These are phyloP conservation scores for Lactarius sanguifluus DNA, from an alignment of 768 basidiomycete genomes.

Conservation along the genomic window DNA sequence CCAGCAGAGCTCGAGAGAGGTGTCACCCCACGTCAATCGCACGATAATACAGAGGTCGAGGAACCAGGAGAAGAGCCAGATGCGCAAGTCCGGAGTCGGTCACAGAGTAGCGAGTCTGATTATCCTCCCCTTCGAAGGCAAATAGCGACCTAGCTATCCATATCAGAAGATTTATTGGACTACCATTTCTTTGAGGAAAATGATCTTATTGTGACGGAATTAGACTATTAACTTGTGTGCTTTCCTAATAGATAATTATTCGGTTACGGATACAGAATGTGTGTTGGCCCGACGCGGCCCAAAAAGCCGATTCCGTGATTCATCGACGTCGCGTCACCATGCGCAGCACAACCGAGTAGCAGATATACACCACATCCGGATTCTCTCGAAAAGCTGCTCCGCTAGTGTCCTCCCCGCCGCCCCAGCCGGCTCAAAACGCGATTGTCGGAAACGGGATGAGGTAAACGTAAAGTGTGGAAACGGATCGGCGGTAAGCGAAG, in stretches of 20 bases:
- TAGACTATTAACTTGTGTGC: background rate
- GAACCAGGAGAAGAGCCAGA: background rate
- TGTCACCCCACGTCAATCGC: background rate
- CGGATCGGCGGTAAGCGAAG: constrained; percentile 6
- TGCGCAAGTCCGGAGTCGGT: background rate
- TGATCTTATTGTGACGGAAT: background rate
- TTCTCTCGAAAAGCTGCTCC: background rate
- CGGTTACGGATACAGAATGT: background rate
- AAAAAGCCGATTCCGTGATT: background rate
- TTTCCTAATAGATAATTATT: background rate
- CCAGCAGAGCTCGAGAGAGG: constrained; percentile 14
- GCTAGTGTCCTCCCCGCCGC: background rate
- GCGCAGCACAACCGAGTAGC: constrained; percentile 10
- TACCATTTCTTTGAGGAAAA: background rate
- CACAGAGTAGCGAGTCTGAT: background rate
- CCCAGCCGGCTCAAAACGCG: background rate
- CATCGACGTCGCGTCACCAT: background rate
- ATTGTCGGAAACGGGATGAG: constrained; percentile 10
- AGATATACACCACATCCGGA: constrained; percentile 12
- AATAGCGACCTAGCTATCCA: constrained; percentile 8
- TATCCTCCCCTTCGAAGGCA: constrained; percentile 1
- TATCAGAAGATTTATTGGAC: constrained; percentile 17
- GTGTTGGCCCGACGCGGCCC: background rate
- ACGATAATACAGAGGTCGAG: background rate
- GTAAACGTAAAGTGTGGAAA: constrained; percentile 19